Percentiles rank a stretch among this genome's conserved stretches.
These are phyloP conservation scores for Dysphania ambrosioides DNA, from an alignment of 148 eudicot genomes.

Conservation along the genomic window DNA sequence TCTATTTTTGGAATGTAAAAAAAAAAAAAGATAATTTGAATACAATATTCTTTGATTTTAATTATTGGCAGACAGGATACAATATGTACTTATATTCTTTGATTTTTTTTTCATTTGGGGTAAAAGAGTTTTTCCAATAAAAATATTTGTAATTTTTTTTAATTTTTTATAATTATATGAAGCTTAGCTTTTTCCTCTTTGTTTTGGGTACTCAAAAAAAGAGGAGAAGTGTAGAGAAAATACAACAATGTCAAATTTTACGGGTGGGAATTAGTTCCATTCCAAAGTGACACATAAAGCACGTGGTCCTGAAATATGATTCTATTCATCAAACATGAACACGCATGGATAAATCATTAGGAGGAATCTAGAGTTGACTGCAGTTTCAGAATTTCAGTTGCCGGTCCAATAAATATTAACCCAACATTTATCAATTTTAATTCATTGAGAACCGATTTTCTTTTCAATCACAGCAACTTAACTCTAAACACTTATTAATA, in stretches of 20 bases:
- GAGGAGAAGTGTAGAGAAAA: not conserved
- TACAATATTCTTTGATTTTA: too few species aligned
- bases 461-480: too few species aligned
- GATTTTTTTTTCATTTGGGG: not conserved
- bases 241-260: conserved; percentile 15
- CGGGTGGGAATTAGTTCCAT: conserved; percentile 31
- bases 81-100: not conserved
- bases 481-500: too few species aligned
- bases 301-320: conserved; percentile 15
- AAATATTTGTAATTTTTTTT: not conserved
- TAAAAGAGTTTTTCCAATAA: too few species aligned
- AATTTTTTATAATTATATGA: conserved; percentile 1
- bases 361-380: conserved; percentile 10
- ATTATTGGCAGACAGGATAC: too few species aligned
- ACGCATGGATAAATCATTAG: conserved; percentile 16
- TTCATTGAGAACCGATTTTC: not conserved
- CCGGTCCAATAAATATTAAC: not conserved
- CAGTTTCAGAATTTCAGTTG: not conserved
- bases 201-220: not conserved
- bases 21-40: too few species aligned
- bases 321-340: conserved; percentile 13
- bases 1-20: too few species aligned
- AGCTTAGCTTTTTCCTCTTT: not conserved
- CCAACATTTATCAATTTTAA: not conserved
- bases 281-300: conserved; percentile 19